Conservation (phyloP, 371 early-diverging fungal genomes). For the Mortierella sp. region DNA sequence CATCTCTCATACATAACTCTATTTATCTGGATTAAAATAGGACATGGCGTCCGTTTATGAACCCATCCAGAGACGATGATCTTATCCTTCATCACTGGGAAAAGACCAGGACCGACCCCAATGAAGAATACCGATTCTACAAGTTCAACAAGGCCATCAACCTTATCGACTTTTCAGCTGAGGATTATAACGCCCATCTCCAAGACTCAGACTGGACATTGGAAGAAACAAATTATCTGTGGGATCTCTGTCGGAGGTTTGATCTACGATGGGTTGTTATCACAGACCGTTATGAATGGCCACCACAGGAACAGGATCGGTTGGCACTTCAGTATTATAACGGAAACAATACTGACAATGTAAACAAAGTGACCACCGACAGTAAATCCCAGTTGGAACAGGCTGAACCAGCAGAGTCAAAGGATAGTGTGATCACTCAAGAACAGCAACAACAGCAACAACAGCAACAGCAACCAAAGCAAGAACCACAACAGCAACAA, state of each 20-base stretch:
- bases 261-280: constrained; percentile 89
- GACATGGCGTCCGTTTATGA: constrained; percentile 78
- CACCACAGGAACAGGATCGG: constrained; percentile 47
- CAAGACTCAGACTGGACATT: constrained; percentile 83
- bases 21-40: constrained; percentile 61
- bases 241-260: constrained; percentile 77
- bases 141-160: constrained; percentile 74
- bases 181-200: constrained; percentile 74
- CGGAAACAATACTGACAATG: constrained; percentile 10
- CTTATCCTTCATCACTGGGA: constrained; percentile 83
- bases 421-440: no score
- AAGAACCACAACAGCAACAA: background rate
- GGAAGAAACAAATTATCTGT: constrained; percentile 88
- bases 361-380: no score
- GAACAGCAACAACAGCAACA: background rate
- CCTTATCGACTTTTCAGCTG: constrained; percentile 72
- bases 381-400: no score
- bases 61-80: constrained; percentile 82
- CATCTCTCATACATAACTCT: no score
- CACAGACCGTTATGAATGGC: constrained; percentile 81
- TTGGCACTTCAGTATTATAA: constrained; percentile 35
- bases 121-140: constrained; percentile 72
- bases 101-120: constrained; percentile 66
- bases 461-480: background rate
- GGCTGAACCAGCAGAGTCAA: no score